These are phyloP conservation scores for Solanum hybrid DNA, from an alignment of 305 asterid genomes.

Conservation along the genomic window DNA sequence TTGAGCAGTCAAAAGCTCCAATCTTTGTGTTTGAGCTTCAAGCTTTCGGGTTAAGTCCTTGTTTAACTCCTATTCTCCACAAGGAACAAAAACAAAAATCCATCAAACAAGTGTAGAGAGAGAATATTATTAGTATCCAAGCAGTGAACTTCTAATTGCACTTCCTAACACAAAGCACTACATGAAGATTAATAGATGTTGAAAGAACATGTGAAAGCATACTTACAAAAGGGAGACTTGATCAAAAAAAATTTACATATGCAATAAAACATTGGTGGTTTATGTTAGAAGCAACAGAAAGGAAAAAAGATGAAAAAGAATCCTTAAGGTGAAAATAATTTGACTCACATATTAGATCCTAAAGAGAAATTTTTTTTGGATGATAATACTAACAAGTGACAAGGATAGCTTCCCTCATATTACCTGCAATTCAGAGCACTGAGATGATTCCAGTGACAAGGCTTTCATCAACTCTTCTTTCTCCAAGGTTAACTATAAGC, in stretches of 20 bases:
- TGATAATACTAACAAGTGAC: background rate
- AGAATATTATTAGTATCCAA: background rate
- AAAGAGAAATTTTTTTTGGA: background rate
- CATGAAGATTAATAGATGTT: background rate
- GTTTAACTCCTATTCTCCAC: conserved; percentile 57
- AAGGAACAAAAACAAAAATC: conserved; percentile 6
- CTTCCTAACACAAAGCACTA: background rate
- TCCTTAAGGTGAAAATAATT: background rate
- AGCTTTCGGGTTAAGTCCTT: conserved; percentile 78
- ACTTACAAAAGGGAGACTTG: background rate
- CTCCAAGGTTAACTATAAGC: conserved; percentile 76
- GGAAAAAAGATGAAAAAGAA: background rate
- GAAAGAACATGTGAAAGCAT: background rate
- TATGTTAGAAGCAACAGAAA: background rate
- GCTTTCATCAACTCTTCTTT: conserved; percentile 77
- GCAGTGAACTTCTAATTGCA: background rate
- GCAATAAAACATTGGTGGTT: background rate
- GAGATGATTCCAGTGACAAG: conserved; percentile 75
- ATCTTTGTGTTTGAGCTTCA: conserved; percentile 92
- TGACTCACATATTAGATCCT: background rate
- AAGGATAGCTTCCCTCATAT: conserved; percentile 2
- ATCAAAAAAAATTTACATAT: background rate
- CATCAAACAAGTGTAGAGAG: background rate
- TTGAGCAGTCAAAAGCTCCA: conserved; percentile 87
- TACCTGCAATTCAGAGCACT: conserved; percentile 74